Conservation (phyloP, 106 monocot genomes). For the Cymbidium sinense region DNA sequence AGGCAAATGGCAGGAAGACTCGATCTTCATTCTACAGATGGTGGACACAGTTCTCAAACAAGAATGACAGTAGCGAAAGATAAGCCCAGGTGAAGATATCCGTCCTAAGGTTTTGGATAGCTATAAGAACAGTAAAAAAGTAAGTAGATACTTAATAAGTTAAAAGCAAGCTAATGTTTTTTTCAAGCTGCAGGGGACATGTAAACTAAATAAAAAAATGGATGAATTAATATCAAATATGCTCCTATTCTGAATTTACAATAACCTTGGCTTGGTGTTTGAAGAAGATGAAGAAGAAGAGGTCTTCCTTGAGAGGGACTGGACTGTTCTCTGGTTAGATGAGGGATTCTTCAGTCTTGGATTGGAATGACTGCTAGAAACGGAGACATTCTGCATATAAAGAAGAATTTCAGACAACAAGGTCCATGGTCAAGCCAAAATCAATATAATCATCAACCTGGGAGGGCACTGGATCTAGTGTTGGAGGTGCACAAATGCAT, state of each 20-base stretch:
- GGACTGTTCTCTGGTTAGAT: constrained; percentile 1
- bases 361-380: constrained; percentile 38
- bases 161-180: neutral
- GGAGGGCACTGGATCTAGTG: constrained; percentile 40
- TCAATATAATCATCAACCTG: constrained; percentile 15
- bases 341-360: constrained; percentile 53
- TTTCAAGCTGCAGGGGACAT: neutral
- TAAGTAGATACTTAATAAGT: neutral
- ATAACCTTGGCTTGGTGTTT: constrained; percentile 60
- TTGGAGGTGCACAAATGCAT: constrained; percentile 76
- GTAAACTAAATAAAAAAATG: neutral
- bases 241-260: neutral
- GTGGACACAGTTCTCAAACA: neutral
- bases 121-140: neutral
- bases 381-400: constrained; percentile 14
- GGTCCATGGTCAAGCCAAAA: constrained; percentile 1
- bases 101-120: neutral
- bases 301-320: constrained; percentile 16
- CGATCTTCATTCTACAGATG: neutral
- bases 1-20: neutral
- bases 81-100: neutral
- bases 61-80: neutral
- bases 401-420: neutral
- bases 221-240: neutral
- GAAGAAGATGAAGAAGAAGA: constrained; percentile 62